Conservation (phyloP, 1,284 basidiomycete genomes). For the Cryptococcus amylolentus region DNA sequence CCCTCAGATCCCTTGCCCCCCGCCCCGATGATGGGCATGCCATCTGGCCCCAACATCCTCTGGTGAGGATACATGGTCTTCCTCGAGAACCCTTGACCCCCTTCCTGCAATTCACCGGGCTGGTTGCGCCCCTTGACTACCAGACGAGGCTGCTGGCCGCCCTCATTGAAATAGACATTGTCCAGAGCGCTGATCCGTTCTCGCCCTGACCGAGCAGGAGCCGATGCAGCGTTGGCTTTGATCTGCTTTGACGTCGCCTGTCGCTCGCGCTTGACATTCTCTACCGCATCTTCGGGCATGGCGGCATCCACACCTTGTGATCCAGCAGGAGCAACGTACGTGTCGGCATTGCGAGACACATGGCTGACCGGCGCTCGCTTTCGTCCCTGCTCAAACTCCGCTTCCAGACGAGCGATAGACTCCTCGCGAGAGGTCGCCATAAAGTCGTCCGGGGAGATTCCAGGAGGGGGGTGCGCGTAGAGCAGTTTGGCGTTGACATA, state of each 20-base stretch:
- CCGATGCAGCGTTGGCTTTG: slow-evolving; percentile 39
- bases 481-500: slow-evolving; percentile 94
- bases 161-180: slow-evolving; percentile 72
- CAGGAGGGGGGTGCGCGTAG: slow-evolving; percentile 81
- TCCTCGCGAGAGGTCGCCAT: slow-evolving; percentile 69
- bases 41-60: slow-evolving; percentile 70
- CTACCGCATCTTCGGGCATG: slow-evolving; percentile 6
- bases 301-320: slow-evolving; percentile 8
- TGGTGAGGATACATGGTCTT: slow-evolving; percentile 73
- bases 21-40: slow-evolving; percentile 57
- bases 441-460: slow-evolving; percentile 65
- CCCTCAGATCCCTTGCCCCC: slow-evolving; percentile 54
- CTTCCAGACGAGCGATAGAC: slow-evolving; percentile 56
- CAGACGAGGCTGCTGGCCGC: slow-evolving; percentile 58
- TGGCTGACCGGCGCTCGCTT: slow-evolving; percentile 81
- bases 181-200: slow-evolving; percentile 69
- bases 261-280: slow-evolving; percentile 13
- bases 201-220: slow-evolving; percentile 38
- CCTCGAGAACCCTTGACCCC: slow-evolving; percentile 62
- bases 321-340: slow-evolving; percentile 58
- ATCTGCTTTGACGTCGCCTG: slow-evolving; percentile 37
- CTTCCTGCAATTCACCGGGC: slow-evolving; percentile 20
- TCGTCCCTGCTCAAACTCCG: slow-evolving; percentile 55
- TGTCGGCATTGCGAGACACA: slow-evolving; percentile 76
- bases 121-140: slow-evolving; percentile 60